Base-by-base conservation (phyloP, 768 basidiomycete genomes). In the Amanita muscaria region DNA sequence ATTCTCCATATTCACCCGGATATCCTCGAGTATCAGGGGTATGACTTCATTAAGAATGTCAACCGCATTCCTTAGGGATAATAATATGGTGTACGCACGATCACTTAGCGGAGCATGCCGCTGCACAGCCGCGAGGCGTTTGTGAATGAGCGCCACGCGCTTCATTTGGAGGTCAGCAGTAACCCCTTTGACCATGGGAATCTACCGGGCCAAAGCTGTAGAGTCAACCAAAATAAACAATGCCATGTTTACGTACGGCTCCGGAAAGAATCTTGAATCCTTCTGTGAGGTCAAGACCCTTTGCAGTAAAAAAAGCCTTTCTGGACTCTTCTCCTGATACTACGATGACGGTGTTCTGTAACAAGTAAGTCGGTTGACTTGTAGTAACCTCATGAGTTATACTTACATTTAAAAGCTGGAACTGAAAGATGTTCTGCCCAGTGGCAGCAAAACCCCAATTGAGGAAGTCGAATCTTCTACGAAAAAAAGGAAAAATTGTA, bases 211-310 rank as follows among this genome's bases (percentile, higher is more conserved):
- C 45, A 43, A 43, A 51, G 38, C 48, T 49, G 55, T 38, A 58
- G 54, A 40, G 47, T 38, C 45, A 48, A 29, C 55, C 48, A 42
- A 47, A 25, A 38, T 44, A 42, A 48, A 51, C 22, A 35, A 47
- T 37, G 50, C 42, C 46, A 41, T 47, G 48, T 30, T 42, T 22
- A 75, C 81, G 51, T 59, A 87, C 85, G 44, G 81, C 83, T 40
- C 84, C 85, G 40, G 82, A 83, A 49, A 88, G 71, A 55, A 84
- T 74, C 55, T 79, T 83, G 69, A 85, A 88, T 4, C 83, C 85
- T 65, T 85, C 83, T 32, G 78, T 80, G 40, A 88, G 72, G 60
- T 87, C 83, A 50, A 88, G 74, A 16, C 74, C 74, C 61, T 76
- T 79, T 45, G 80, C 76, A 2, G 72, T 70, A 54, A 87, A 83